A percentile compares a stretch with the other conserved stretches of the same genome.
phyloP scores from a whole-genome alignment of 352 stramenopile species.

The Phytophthora brassicae region DNA sequence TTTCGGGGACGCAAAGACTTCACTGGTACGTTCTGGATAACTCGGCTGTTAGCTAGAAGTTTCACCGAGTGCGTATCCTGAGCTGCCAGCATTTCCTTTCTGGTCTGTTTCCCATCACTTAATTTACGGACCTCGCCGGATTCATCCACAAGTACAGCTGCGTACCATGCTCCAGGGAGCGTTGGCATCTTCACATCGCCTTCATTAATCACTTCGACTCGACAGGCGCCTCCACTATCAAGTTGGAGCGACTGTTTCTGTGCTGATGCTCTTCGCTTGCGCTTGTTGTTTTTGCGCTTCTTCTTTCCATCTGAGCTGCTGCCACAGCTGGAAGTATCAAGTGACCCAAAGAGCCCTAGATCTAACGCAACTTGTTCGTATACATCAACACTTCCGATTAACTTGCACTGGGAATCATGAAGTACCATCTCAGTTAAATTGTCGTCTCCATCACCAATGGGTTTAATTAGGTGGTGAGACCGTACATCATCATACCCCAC shows the following conservation, averaged over 20 bases:
- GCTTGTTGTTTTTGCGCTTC: conserved; percentile 67
- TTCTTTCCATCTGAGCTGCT: conserved; percentile 37
- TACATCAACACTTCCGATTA: conserved; percentile 49
- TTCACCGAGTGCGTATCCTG: conserved; percentile 41
- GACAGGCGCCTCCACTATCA: conserved; percentile 22
- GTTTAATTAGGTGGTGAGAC: conserved; percentile 62
- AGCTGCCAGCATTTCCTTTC: conserved; percentile 23
- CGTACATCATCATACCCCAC: conserved; percentile 64
- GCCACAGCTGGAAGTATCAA: conserved; percentile 12
- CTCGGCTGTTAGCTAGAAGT: conserved; percentile 37
- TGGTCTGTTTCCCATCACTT: conserved; percentile 15
- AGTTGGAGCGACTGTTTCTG: conserved; percentile 19
- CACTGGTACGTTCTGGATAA: conserved; percentile 50
- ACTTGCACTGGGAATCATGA: conserved; percentile 78
- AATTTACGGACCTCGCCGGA: conserved; percentile 12
- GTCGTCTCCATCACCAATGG: conserved; percentile 38
- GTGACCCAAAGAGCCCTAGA: conserved; percentile 49
- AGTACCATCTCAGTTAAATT: conserved; percentile 68
- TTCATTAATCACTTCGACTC: conserved; percentile 62
- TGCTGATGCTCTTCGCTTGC: conserved; percentile 44
- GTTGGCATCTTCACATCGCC: conserved; percentile 33
- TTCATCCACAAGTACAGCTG: conserved; percentile 41
- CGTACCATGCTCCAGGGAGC: conserved; percentile 63
- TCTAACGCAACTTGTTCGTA: conserved; percentile 50
- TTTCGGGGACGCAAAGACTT: conserved; percentile 41